These are phyloP conservation scores for Pythium apleroticum DNA, from an alignment of 352 stramenopile genomes.

Conservation along the genomic window DNA sequence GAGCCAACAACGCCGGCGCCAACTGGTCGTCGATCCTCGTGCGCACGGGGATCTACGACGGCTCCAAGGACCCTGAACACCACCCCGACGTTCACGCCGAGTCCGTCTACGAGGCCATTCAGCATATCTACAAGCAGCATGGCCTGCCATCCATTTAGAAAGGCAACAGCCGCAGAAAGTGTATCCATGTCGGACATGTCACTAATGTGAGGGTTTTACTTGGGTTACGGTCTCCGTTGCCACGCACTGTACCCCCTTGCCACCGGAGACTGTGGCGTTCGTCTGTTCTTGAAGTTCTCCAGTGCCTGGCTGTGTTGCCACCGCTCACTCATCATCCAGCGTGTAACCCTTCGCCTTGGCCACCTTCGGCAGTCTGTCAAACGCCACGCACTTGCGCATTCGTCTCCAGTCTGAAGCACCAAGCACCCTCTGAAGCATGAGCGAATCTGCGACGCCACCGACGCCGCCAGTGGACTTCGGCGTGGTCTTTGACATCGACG, in stretches of 20 bases:
- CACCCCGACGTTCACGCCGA: slow-evolving; percentile 60
- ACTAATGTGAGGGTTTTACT: neutral
- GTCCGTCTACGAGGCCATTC: slow-evolving; percentile 71
- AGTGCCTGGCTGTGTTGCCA: too few species aligned
- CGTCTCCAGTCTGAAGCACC: neutral
- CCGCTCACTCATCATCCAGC: neutral
- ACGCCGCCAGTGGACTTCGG: slow-evolving; percentile 47
- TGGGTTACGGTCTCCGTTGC: slow-evolving; percentile 6
- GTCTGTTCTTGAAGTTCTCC: neutral
- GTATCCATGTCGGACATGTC: slow-evolving; percentile 12
- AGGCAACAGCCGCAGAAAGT: neutral
- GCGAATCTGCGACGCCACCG: neutral
- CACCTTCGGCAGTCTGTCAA: neutral
- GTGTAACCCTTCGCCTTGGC: neutral
- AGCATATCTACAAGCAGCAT: slow-evolving; percentile 71
- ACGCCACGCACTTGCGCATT: slow-evolving; percentile 8
- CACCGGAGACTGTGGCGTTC: neutral
- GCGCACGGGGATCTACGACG: slow-evolving; percentile 83
- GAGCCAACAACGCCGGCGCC: slow-evolving; percentile 80
- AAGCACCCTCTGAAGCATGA: neutral
- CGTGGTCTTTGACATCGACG: slow-evolving; percentile 92
- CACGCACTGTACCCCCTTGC: neutral
- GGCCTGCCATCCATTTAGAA: slow-evolving; percentile 33
- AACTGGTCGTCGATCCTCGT: slow-evolving; percentile 88
- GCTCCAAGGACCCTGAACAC: slow-evolving; percentile 59